Conservation (phyloP, 2,329 filamentous ascomycete species). For the Cadophora sp. region DNA sequence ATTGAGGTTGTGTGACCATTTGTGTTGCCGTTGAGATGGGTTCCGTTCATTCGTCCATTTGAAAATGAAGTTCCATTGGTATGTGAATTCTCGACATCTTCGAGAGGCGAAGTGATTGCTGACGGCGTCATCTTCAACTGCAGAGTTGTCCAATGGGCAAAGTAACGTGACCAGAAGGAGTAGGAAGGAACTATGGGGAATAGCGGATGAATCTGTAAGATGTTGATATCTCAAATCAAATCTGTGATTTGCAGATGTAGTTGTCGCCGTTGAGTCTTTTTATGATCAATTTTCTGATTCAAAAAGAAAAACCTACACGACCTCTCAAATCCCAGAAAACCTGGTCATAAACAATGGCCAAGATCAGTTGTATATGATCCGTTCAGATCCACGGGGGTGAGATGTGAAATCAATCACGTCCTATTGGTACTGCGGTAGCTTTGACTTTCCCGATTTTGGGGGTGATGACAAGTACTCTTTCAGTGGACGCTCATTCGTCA, state of each 20-base stretch:
- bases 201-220: not conserved
- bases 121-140: constrained; percentile 37
- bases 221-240: not conserved
- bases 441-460: constrained; percentile 9
- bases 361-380: constrained; percentile 9
- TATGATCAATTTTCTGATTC: not conserved
- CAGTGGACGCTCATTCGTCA: constrained; percentile 21
- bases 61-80: constrained; percentile 14
- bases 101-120: constrained; percentile 34
- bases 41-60: constrained; percentile 13
- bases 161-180: constrained; percentile 20
- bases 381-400: constrained; percentile 5
- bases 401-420: constrained; percentile 25
- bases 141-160: not conserved
- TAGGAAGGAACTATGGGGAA: not conserved
- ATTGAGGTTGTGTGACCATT: constrained; percentile 13
- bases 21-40: constrained; percentile 20
- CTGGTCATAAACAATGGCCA: constrained; percentile 3
- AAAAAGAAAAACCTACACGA: not conserved
- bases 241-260: not conserved
- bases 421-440: constrained; percentile 18
- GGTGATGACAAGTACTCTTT: constrained; percentile 22
- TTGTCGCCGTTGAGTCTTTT: too few relatives aligned
- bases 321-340: not conserved
- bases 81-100: constrained; percentile 19